phyloP scores from a whole-genome alignment of 1,139 yeast genomes.

The Hyphopichia burtonii region DNA sequence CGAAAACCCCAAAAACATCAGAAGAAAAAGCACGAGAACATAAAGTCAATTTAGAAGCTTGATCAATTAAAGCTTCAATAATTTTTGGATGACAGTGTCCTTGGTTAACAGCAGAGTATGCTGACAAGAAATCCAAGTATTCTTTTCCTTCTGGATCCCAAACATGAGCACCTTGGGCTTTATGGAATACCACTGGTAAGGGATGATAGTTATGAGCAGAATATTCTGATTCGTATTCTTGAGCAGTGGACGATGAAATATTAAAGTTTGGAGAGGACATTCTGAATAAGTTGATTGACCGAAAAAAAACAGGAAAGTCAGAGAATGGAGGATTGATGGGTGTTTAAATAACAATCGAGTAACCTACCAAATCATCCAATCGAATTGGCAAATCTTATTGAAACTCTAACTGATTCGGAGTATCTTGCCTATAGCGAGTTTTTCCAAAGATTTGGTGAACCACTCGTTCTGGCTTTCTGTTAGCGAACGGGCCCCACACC shows the following conservation, averaged over 20 bases:
- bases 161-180: constrained; percentile 87
- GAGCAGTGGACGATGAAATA: constrained; percentile 65
- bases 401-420: constrained; percentile 8
- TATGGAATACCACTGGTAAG: constrained; percentile 87
- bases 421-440: constrained; percentile 13
- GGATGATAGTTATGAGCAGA: constrained; percentile 99
- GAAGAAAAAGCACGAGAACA: constrained; percentile 92
- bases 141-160: constrained; percentile 98
- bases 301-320: neutral
- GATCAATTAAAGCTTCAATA: constrained; percentile 79
- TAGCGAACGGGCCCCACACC: no score
- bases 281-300: neutral
- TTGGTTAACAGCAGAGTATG: constrained; percentile 96
- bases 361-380: no score
- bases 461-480: no score
- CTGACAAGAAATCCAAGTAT: constrained; percentile 83
- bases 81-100: constrained; percentile 98
- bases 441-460: neutral
- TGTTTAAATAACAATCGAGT: no score
- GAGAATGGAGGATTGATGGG: neutral
- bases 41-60: constrained; percentile 79
- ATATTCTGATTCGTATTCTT: constrained; percentile 69
- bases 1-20: constrained; percentile 83
- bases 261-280: constrained; percentile 29
- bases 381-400: no score